phyloP scores from a whole-genome alignment of 495 filamentous ascomycete genomes.

The Friedmanniomyces endolithicus region DNA sequence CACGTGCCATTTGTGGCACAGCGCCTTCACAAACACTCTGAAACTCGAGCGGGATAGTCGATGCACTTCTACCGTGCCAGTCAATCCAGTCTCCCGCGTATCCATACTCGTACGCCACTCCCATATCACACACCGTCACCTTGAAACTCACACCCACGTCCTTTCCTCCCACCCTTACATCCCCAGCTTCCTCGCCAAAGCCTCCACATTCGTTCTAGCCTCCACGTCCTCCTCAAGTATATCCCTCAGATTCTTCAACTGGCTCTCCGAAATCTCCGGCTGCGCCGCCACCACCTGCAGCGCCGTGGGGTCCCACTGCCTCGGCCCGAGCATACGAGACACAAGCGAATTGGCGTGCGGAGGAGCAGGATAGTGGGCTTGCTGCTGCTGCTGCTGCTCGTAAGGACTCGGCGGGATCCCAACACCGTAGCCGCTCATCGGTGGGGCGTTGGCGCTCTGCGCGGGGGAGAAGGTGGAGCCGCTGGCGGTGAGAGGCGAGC shows the following conservation, averaged over 20 bases:
- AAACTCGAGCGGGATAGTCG: no score
- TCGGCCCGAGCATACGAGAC: constrained; percentile 21
- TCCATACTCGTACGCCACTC: no score
- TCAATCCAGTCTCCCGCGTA: no score
- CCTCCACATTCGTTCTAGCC: constrained; percentile 21
- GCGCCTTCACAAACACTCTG: no score
- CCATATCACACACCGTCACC: no score
- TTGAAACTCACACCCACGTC: no score
- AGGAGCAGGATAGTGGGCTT: background rate
- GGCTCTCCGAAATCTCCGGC: constrained; percentile 16
- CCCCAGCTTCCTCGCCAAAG: constrained; percentile 15
- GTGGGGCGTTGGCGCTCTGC: constrained; percentile 1
- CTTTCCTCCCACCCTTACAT: background rate
- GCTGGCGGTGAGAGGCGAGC: constrained; percentile 10
- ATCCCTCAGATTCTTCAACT: constrained; percentile 23
- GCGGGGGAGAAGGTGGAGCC: constrained; percentile 13
- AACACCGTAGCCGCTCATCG: constrained; percentile 8
- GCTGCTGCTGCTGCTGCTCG: constrained; percentile 6
- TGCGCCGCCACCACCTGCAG: constrained; percentile 14
- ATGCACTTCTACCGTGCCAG: no score
- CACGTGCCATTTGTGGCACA: no score
- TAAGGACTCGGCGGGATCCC: constrained; percentile 14
- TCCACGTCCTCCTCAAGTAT: constrained; percentile 24
- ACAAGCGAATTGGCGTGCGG: constrained; percentile 14
- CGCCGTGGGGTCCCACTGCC: constrained; percentile 22